Evolutionary conservation across 176 grass and related monocot genomes (phyloP).

Genomic region (Chloris gayana): DNA sequence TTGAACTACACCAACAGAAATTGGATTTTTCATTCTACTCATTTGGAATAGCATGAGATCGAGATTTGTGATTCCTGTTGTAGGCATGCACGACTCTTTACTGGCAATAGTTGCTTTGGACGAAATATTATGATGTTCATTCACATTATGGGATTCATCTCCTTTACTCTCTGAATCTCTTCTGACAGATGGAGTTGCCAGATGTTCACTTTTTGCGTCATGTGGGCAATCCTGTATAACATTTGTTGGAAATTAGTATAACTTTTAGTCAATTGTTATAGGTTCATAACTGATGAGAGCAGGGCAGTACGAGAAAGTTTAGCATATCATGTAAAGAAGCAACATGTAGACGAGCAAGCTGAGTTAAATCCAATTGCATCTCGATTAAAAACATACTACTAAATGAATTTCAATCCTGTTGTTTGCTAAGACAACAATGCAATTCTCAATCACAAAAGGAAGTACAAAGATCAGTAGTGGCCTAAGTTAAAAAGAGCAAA

Average conservation of each 20-base stretch:
- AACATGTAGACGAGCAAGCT: background rate
- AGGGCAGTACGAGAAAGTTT: background rate
- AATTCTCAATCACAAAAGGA: no score
- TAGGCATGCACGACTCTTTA: constrained; percentile 18
- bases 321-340: background rate
- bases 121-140: constrained; percentile 17
- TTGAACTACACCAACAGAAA: background rate
- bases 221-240: constrained; percentile 24
- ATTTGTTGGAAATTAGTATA: constrained; percentile 8
- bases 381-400: no score
- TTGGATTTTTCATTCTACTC: constrained; percentile 37
- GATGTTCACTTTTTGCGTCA: constrained; percentile 8
- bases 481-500: background rate
- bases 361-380: background rate
- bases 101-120: constrained; percentile 15
- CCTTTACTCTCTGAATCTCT: constrained; percentile 19
- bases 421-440: no score
- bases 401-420: no score
- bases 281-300: background rate
- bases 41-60: constrained; percentile 34
- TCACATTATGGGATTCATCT: constrained; percentile 13
- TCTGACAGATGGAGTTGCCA: constrained; percentile 7
- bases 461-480: no score
- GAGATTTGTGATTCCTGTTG: constrained; percentile 34
- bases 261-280: background rate